Evolutionary conservation across 2,329 filamentous ascomycete genomes (phyloP).

Genomic region (Stagonosporopsis cucurbitacearum): DNA sequence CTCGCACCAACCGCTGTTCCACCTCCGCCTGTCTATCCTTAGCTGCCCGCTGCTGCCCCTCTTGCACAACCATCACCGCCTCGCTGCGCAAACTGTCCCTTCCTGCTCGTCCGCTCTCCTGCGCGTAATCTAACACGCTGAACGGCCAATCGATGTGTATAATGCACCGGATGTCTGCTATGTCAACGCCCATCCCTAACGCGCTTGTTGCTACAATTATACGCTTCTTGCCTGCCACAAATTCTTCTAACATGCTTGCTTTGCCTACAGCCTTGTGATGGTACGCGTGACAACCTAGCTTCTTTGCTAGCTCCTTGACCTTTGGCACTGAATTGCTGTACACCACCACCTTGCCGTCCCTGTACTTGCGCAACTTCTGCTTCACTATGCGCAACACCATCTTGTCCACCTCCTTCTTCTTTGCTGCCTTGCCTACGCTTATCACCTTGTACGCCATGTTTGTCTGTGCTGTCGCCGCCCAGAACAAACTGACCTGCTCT

Average conservation of each 20-base stretch:
- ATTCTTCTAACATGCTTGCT: background rate
- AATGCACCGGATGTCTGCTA: background rate
- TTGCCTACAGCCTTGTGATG: background rate
- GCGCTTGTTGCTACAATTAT: background rate
- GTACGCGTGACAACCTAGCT: background rate
- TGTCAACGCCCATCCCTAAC: background rate
- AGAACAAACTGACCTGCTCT: background rate
- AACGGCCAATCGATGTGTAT: background rate
- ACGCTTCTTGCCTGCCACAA: background rate
- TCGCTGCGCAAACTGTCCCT: background rate
- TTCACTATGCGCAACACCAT: background rate
- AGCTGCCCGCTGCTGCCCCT: background rate
- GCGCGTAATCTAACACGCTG: background rate
- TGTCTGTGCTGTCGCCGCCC: background rate
- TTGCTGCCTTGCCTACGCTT: background rate
- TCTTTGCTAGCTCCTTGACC: background rate
- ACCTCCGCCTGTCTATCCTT: background rate
- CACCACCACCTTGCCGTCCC: background rate
- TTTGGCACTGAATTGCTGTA: background rate
- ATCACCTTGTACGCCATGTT: background rate
- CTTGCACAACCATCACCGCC: background rate
- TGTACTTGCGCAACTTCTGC: background rate
- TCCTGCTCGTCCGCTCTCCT: background rate
- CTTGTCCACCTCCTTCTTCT: background rate
- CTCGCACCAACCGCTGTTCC: background rate